Base-by-base conservation (phyloP, 176 grass and related monocot species). In the Triticum turgidum region DNA sequence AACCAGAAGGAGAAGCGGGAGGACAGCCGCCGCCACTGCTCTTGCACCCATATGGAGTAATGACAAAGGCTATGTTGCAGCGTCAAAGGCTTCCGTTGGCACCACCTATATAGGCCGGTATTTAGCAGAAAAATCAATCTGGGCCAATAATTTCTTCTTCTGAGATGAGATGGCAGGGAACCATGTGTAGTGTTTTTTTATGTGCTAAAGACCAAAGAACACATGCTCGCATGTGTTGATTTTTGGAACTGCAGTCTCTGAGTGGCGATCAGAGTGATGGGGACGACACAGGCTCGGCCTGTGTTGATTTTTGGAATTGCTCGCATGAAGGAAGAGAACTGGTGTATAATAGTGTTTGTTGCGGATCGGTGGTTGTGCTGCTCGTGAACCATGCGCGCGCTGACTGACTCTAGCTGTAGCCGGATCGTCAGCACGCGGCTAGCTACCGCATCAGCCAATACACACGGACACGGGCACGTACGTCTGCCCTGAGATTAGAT, bases 1-100 rank as follows among this genome's bases (percentile, higher is more conserved):
- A 44, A 24, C 51, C 15, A 54, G 25, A 4, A 87, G 78, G 78
- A 87, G 77, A 32, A 87, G 37, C 11, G 73, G 42, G 30, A 85
- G 73, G 29, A 78, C 61, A 38, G 49, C 66, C 81, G 38, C 24
- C 32, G 9, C 34, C 69, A 7, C 0, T 32, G n/a, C 52, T 61
- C 20, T 34, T 74, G 21, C 11, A 25, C 21, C 82, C 81, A 83
- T 72, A 5, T 29, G 62, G 22, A 13, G 25, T 3, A 13, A 78
- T 33, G 5, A 2, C 34, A 7, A 12, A 4, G 34, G 38, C 42
- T 9, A 80, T 33, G 47, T 49, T 47, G 35, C 70, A 24, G 35
- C 1, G 2, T 73, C 38, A 44, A 22, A 45, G 38, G 70, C 38
- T 25, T 41, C 18, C 35, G 35, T 22, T 71, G 35, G 68, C 68